These are phyloP conservation scores for Fonsecaea multimorphosa DNA, from an alignment of 2,329 filamentous ascomycete genomes.

Conservation along the genomic window DNA sequence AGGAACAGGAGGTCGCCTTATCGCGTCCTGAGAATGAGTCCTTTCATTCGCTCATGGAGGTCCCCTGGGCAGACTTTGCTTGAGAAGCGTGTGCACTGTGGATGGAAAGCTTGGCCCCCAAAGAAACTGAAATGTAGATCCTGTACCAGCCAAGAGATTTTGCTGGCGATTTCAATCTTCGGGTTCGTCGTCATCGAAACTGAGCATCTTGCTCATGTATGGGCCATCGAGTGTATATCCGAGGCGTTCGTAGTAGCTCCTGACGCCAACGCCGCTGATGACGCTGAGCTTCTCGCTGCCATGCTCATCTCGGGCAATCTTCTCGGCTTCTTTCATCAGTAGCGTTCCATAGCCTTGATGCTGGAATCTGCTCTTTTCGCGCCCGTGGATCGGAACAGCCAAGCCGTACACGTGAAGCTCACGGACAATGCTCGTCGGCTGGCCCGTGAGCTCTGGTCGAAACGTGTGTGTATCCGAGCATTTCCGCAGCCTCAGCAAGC, in stretches of 20 bases:
- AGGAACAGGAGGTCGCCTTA: not conserved
- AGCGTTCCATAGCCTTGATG: constrained; percentile 97
- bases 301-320: constrained; percentile 93
- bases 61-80: not conserved
- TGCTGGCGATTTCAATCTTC: constrained; percentile 35
- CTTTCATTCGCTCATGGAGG: not conserved
- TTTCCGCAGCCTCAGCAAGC: constrained; percentile 83
- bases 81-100: not conserved
- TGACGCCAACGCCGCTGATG: constrained; percentile 95
- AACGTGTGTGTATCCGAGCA: constrained; percentile 93
- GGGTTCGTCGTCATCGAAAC: constrained; percentile 48
- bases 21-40: not conserved
- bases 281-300: constrained; percentile 93
- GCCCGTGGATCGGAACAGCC: constrained; percentile 93
- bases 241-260: constrained; percentile 91
- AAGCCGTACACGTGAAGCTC: constrained; percentile 97
- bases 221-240: constrained; percentile 94
- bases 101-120: too few relatives aligned
- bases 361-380: constrained; percentile 96
- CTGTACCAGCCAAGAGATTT: not conserved
- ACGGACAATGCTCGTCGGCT: constrained; percentile 88
- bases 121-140: not conserved
- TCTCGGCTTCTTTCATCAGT: constrained; percentile 96
- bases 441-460: constrained; percentile 80
- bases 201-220: constrained; percentile 67